Evolutionary conservation across 768 basidiomycete species (phyloP), one percentile per base, ranked within the genome.

Genomic region (Boletales sp.): DNA sequence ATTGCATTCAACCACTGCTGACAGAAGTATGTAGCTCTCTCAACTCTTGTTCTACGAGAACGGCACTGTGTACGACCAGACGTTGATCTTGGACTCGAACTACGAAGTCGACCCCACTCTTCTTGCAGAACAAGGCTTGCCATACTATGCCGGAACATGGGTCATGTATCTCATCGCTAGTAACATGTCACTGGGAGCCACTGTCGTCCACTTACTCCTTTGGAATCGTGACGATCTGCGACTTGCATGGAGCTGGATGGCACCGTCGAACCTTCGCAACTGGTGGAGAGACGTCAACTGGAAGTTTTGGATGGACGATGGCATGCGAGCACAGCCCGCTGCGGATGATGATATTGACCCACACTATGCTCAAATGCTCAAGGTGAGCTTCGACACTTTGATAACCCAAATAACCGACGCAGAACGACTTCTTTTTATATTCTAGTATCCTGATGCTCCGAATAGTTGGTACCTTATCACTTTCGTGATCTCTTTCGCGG

Each of bases 141-240:
- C 63, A 4, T 66, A 52, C 41, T 74, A 61, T 24, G 60, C 66
- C 8, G 48, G 55, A 18, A 59, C 61, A 0, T 61, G 59, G 57
- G 54, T 59, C 32, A 37, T 65, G 14, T 45, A 48, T 14, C 45
- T 64, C 31, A 30, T 60, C 46, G 8, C 50, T 11, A 49, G 42
- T 1, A 60, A 63, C 43, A 32, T 59, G 17, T 48, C 19, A 69
- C 74, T 57, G 68, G 78, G 15, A 18, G 76, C 78, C 1, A 79
- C 78, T 0, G 66, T 81, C 35, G 77, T 66, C 18, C 79, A 81
- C 53, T 71, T 81, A 19, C 45, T 74, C 9, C 46, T 81, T 2
- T 81, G 79, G 80, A 78, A 82, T 48, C 73, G 71, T 1, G 72
- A 77, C 40, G 77, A 80, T 38, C 68, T 82, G 34, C 53, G 69